A percentile compares a stretch with the other conserved stretches of the same genome.
Conservation (phyloP, 805 yeast genomes). For the Lachancea sp. region DNA sequence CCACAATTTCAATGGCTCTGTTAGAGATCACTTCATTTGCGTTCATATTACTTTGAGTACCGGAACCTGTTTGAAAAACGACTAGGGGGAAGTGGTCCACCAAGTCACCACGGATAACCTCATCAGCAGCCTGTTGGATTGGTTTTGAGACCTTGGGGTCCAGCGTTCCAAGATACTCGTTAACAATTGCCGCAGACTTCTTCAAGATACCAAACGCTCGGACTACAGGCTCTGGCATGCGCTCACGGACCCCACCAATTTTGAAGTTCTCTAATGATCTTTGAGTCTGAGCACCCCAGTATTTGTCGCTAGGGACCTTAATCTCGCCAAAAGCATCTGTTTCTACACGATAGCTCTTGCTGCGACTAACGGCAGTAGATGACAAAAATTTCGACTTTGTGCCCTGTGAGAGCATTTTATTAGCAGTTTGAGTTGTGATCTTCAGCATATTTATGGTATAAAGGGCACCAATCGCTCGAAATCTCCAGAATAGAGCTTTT, state of each 20-base stretch:
- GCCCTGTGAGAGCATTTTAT: conserved; percentile 1
- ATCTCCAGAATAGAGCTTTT: no score
- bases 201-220: conserved; percentile 90
- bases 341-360: conserved; percentile 49
- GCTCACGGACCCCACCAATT: conserved; percentile 88
- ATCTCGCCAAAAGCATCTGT: conserved; percentile 96
- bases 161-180: conserved; percentile 70
- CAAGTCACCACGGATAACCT: conserved; percentile 87
- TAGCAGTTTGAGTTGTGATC: conserved; percentile 5
- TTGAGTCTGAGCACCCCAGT: conserved; percentile 99
- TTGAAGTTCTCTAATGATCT: conserved; percentile 90
- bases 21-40: conserved; percentile 98
- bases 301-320: conserved; percentile 76
- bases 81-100: conserved; percentile 95
- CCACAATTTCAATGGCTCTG: conserved; percentile 94
- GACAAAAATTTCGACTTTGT: conserved; percentile 3
- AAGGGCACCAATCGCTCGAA: background rate
- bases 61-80: conserved; percentile 98
- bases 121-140: conserved; percentile 90
- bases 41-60: conserved; percentile 98
- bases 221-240: conserved; percentile 86
- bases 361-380: conserved; percentile 6
- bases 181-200: conserved; percentile 91
- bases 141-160: conserved; percentile 81
- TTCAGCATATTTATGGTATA: conserved; percentile 8